A percentile compares a stretch with the other conserved stretches of the same genome.
phyloP scores from a whole-genome alignment of 2,329 filamentous ascomycete species.

The Catunica adiposa region DNA sequence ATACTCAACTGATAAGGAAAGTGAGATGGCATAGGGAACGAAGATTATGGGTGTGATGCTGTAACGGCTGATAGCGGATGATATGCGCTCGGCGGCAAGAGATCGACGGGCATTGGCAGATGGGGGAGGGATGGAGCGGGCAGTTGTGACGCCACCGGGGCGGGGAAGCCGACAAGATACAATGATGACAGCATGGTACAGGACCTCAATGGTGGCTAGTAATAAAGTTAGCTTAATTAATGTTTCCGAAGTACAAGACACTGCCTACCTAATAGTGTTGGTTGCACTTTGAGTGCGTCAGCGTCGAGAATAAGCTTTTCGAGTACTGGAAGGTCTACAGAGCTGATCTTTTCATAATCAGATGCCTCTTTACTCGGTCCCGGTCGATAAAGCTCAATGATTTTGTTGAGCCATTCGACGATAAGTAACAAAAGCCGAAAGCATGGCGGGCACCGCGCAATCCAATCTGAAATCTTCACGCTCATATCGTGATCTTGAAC shows the following conservation, averaged over 20 bases:
- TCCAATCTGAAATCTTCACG: conserved; percentile 33
- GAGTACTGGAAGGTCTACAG: conserved; percentile 38
- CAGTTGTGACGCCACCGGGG: conserved; percentile 24
- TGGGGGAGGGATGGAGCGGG: conserved; percentile 28
- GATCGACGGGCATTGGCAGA: conserved; percentile 40
- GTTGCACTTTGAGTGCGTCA: conserved; percentile 32
- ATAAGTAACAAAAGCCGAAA: conserved; percentile 42
- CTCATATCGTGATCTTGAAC: conserved; percentile 46
- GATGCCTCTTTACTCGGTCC: conserved; percentile 26
- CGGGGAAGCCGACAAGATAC: conserved; percentile 40
- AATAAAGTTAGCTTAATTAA: conserved; percentile 16
- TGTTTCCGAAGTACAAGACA: not conserved
- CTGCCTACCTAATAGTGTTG: conserved; percentile 31
- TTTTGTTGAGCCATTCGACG: conserved; percentile 37
- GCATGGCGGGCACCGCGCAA: conserved; percentile 33
- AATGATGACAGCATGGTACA: conserved; percentile 49
- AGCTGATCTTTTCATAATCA: conserved; percentile 27
- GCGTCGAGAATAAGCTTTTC: conserved; percentile 41
- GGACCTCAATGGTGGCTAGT: conserved; percentile 41
- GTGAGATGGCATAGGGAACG: conserved; percentile 43
- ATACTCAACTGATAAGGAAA: conserved; percentile 45
- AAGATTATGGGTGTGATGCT: conserved; percentile 39
- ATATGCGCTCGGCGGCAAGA: conserved; percentile 40
- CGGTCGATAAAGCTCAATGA: conserved; percentile 45
- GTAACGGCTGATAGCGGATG: conserved; percentile 35